Evolutionary conservation across 2,329 filamentous ascomycete genomes (phyloP), one percentile per base, ranked within the genome.

Genomic region (Ophiocordyceps camponoti-saundersi): DNA sequence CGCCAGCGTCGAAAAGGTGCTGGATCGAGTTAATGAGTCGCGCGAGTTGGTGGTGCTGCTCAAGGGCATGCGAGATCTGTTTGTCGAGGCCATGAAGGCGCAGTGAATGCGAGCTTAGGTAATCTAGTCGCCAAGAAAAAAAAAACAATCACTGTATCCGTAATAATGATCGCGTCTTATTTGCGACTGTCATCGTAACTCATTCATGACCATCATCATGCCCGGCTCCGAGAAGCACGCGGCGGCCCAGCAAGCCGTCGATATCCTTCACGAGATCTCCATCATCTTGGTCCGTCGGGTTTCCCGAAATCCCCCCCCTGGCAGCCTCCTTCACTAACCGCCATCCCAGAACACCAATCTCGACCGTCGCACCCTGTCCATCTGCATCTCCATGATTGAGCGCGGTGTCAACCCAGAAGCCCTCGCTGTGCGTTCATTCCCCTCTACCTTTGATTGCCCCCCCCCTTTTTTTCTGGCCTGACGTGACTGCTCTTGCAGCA

Each of bases 321-420:
- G 3, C 34, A 10, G 7, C 34, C 2, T 2, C 26, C 43, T 16
- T 18, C 44, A 21, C 39, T 42, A n/a, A 22, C 16, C 12, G 21
- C 42, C 30, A 44, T 51, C 13, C 1, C 36, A 96, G 90, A 95
- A 96, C 66, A 95, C 90, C 51, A 79, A 94, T 53, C 79, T 98
- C 43, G 89, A 95, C 63, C 80, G 90, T 30, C 82, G 88, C 47
- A 88, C 89, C 20, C 72, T 98, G 18, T 95, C 89, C 3, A 85
- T 95, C 52, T 98, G 92, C 65, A 90, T 96, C 50, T 95, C 88
- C 47, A 76, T 98, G 63, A 93, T 98, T 55, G 92, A 98, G 65
- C 95, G 95, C 59, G 92, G 92, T 15, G 87, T 96, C 29, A 95
- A 95, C 59, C 92, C 92, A 0, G 90, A 96, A 62, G 92, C 90